These are phyloP conservation scores for Sporothrix inflata DNA, from an alignment of 2,329 filamentous ascomycete genomes.

Conservation along the genomic window DNA sequence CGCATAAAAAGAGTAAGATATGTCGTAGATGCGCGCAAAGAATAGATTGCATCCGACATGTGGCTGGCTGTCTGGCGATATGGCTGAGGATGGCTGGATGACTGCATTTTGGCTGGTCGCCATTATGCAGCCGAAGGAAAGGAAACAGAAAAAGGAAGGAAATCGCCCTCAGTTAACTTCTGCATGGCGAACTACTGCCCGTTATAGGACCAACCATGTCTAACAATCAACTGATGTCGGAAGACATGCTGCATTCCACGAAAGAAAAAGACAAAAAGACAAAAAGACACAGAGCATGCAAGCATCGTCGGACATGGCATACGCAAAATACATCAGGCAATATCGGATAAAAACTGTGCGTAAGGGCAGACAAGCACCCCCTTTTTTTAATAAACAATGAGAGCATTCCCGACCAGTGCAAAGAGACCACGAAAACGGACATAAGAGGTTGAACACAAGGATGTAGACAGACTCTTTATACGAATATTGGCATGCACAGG, in stretches of 20 bases:
- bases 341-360: background rate
- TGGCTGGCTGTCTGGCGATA: slow-evolving; percentile 2
- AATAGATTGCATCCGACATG: background rate
- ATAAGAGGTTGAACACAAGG: background rate
- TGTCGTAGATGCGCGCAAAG: background rate
- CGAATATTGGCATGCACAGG: slow-evolving; percentile 2
- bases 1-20: background rate
- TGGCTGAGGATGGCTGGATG: background rate
- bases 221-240: background rate
- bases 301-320: background rate
- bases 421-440: background rate
- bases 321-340: background rate
- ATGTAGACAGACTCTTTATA: background rate
- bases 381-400: background rate
- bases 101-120: background rate
- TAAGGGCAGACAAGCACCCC: background rate
- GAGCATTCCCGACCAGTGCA: background rate
- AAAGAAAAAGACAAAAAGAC: too few species aligned
- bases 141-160: background rate
- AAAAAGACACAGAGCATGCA: background rate
- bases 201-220: background rate
- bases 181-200: background rate
- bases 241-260: background rate
- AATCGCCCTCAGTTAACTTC: background rate
- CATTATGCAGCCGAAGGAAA: background rate